Evolutionary conservation across 345 rosid species (phyloP).

Genomic region (Eucalyptus cloeziana): DNA sequence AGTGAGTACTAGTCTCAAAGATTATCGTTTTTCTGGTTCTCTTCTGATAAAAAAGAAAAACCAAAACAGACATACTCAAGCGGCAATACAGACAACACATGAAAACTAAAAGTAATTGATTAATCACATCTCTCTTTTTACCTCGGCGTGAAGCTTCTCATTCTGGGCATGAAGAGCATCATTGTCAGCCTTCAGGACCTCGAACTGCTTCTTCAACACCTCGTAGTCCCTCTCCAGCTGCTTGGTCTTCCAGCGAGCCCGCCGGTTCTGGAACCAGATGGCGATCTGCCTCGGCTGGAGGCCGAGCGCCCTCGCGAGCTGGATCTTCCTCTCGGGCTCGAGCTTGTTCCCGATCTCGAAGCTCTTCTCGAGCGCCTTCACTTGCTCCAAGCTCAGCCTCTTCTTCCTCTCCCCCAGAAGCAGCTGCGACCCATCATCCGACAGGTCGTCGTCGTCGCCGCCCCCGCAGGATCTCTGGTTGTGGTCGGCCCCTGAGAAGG

Average conservation of each 20-base stretch:
- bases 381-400: conserved; percentile 69
- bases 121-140: background rate
- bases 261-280: conserved; percentile 70
- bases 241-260: conserved; percentile 80
- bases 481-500: background rate
- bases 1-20: background rate
- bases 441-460: background rate
- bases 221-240: conserved; percentile 65
- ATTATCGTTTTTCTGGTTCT: background rate
- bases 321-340: conserved; percentile 67
- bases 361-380: conserved; percentile 64
- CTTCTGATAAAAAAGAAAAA: background rate
- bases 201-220: conserved; percentile 52
- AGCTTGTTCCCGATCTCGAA: conserved; percentile 72
- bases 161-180: conserved; percentile 57
- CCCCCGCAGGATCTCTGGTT: background rate
- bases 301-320: conserved; percentile 58
- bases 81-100: background rate
- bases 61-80: background rate
- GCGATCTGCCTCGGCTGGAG: conserved; percentile 66
- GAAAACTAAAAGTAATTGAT: background rate
- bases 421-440: conserved; percentile 38
- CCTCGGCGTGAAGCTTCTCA: conserved; percentile 60
- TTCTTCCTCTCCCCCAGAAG: conserved; percentile 59
- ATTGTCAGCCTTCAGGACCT: conserved; percentile 49